Conservation (phyloP, 2,329 filamentous ascomycete species). For the Cladosporium sp. region DNA sequence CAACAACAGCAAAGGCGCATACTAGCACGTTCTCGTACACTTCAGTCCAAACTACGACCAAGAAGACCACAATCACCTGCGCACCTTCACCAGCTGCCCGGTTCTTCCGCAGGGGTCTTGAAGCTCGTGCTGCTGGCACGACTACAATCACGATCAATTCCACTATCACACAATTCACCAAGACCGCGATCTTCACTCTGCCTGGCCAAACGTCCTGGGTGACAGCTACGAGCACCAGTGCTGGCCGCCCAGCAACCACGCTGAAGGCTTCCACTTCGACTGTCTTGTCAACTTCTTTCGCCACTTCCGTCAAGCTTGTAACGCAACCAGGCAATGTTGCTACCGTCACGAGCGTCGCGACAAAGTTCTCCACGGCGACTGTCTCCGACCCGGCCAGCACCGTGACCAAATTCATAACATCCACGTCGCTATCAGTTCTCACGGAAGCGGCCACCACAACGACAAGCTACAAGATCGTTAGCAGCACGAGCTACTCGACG, state of each 20-base stretch:
- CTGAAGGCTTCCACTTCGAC: slow-evolving; percentile 32
- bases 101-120: slow-evolving; percentile 23
- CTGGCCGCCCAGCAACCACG: slow-evolving; percentile 28
- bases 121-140: slow-evolving; percentile 25
- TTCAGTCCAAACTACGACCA: slow-evolving; percentile 33
- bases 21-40: slow-evolving; percentile 27
- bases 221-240: slow-evolving; percentile 29
- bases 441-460: slow-evolving; percentile 20
- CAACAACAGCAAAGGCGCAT: slow-evolving; percentile 27
- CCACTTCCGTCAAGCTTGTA: slow-evolving; percentile 20
- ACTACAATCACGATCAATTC: slow-evolving; percentile 32
- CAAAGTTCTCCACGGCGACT: slow-evolving; percentile 9
- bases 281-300: slow-evolving; percentile 22
- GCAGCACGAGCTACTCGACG: slow-evolving; percentile 21
- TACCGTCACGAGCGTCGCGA: slow-evolving; percentile 25
- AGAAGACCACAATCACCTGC: slow-evolving; percentile 34
- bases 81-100: slow-evolving; percentile 30
- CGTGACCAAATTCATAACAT: slow-evolving; percentile 7
- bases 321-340: slow-evolving; percentile 26
- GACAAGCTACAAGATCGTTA: slow-evolving; percentile 22
- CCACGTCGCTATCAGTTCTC: slow-evolving; percentile 15
- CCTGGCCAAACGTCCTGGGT: slow-evolving; percentile 26
- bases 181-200: slow-evolving; percentile 20
- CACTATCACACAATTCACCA: slow-evolving; percentile 32
- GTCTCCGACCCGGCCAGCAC: slow-evolving; percentile 19